These are phyloP conservation scores for Chalciporus sp. DNA, from an alignment of 1,284 basidiomycete genomes.

Conservation along the genomic window DNA sequence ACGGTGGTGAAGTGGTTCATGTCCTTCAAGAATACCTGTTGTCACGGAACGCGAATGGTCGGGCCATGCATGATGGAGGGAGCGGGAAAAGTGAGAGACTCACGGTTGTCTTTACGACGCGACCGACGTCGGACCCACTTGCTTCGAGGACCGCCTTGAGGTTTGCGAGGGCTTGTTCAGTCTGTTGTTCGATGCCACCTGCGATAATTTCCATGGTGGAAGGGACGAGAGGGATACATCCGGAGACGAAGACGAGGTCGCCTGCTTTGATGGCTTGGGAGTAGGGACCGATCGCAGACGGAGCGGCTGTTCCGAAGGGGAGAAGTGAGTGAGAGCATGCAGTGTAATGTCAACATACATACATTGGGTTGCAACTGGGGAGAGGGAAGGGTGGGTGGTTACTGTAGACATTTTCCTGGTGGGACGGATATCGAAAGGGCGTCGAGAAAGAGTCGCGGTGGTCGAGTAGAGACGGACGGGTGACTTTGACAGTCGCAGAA, in stretches of 20 bases:
- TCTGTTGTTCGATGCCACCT: constrained; percentile 85
- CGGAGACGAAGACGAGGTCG: constrained; percentile 87
- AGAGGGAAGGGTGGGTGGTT: background rate
- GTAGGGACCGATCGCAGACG: constrained; percentile 83
- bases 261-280: constrained; percentile 87
- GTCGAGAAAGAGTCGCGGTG: background rate
- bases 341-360: no score
- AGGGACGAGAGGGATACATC: constrained; percentile 53
- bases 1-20: constrained; percentile 91
- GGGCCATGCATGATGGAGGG: background rate
- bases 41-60: background rate
- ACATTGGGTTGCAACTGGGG: background rate
- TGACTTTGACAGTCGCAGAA: background rate
- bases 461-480: background rate
- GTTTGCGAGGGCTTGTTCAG: constrained; percentile 86
- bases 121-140: constrained; percentile 73
- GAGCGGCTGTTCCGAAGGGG: no score
- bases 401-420: background rate
- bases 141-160: constrained; percentile 84
- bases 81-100: constrained; percentile 25
- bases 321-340: no score
- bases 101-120: constrained; percentile 87
- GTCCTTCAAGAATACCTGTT: constrained; percentile 86
- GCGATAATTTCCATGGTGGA: constrained; percentile 55
- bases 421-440: background rate